These are phyloP conservation scores for Pyricularia grisea DNA, from an alignment of 2,329 filamentous ascomycete genomes.

Conservation along the genomic window DNA sequence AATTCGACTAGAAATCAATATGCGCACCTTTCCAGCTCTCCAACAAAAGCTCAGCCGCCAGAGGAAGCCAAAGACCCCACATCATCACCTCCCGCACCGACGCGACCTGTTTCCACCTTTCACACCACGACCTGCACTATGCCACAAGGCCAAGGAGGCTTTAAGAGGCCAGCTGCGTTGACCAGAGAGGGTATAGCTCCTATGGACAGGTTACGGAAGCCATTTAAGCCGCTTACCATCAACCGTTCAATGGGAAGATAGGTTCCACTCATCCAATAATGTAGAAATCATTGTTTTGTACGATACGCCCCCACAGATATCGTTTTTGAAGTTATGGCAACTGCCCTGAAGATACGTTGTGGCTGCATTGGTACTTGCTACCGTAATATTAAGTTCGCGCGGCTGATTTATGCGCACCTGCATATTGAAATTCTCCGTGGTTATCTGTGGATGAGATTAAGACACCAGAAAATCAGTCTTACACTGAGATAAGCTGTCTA, in stretches of 20 bases:
- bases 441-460: neutral
- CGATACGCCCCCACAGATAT: neutral
- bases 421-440: neutral
- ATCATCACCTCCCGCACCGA: conserved; percentile 21
- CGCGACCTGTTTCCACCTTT: conserved; percentile 32
- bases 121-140: conserved; percentile 41
- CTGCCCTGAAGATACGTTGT: neutral
- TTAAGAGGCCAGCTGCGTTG: conserved; percentile 35
- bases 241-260: conserved; percentile 22
- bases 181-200: conserved; percentile 32
- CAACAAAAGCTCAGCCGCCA: conserved; percentile 16
- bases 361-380: neutral
- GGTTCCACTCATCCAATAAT: neutral
- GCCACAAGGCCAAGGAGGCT: conserved; percentile 20
- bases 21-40: conserved; percentile 49
- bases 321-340: neutral
- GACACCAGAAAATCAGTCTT: neutral
- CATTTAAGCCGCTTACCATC: conserved; percentile 48
- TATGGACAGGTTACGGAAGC: conserved; percentile 41
- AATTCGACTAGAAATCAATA: conserved; percentile 35
- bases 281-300: neutral
- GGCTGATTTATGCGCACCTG: neutral
- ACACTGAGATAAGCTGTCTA: too few relatives aligned
- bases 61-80: conserved; percentile 11
- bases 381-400: neutral